Conservation (phyloP, 305 asterid genomes). For the Nicotiana rustica region DNA sequence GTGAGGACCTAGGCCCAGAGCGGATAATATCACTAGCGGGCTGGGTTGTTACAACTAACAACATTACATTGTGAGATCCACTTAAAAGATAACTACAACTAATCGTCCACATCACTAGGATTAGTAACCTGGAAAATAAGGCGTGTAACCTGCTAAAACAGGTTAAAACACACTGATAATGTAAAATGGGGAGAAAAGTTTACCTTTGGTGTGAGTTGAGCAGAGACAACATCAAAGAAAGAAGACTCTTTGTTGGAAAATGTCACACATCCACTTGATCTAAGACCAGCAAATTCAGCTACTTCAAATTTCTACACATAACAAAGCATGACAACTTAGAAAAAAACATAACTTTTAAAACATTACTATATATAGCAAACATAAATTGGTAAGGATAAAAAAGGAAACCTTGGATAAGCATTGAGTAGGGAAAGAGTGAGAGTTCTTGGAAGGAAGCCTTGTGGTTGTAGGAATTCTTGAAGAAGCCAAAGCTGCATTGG, state of each 20-base stretch:
- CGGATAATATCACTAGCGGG: too few species aligned
- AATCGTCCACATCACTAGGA: background rate
- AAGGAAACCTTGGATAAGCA: conserved; percentile 72
- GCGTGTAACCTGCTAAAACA: background rate
- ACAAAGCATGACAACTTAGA: conserved; percentile 32
- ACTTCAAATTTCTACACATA: conserved; percentile 64
- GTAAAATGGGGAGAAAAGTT: conserved; percentile 4
- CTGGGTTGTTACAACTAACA: too few species aligned
- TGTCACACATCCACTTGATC: conserved; percentile 63
- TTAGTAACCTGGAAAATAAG: background rate
- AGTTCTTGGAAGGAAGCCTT: conserved; percentile 60
- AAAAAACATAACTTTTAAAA: background rate
- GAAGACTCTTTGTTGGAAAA: conserved; percentile 62
- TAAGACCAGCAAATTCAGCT: conserved; percentile 78
- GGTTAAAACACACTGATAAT: background rate
- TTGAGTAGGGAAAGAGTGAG: conserved; percentile 62
- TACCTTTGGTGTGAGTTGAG: conserved; percentile 72
- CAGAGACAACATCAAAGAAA: conserved; percentile 64
- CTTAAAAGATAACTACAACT: background rate
- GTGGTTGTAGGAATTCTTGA: conserved; percentile 82
- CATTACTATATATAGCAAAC: background rate
- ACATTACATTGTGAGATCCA: background rate
- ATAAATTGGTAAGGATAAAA: background rate
- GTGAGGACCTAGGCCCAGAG: too few species aligned
- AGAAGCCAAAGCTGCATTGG: conserved; percentile 89